Conservation (phyloP, 192 early-diverging fungal species). For the Backusella australiensis region DNA sequence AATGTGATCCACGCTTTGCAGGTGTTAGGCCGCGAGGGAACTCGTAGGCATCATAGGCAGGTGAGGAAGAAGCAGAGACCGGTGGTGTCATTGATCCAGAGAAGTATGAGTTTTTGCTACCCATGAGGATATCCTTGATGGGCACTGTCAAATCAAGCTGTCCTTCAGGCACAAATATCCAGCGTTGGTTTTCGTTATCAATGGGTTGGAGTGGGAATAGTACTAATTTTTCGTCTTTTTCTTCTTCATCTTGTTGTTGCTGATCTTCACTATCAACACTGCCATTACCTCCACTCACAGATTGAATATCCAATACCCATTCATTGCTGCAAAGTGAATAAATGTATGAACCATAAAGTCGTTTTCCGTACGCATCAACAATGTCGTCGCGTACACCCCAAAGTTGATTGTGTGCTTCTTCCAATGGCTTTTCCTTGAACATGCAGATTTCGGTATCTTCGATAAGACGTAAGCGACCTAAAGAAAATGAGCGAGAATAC, state of each 20-base stretch:
- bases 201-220: conserved; percentile 27
- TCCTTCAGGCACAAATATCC: conserved; percentile 27
- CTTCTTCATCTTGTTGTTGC: not conserved
- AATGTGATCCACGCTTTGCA: conserved; percentile 29
- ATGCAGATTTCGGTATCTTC: conserved; percentile 41
- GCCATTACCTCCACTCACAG: not conserved
- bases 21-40: conserved; percentile 15
- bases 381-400: conserved; percentile 24
- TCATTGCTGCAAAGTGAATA: conserved; percentile 26
- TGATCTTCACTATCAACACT: not conserved
- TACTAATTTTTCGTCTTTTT: conserved; percentile 13
- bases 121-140: not conserved
- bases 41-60: not conserved
- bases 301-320: conserved; percentile 34
- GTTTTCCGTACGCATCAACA: conserved; percentile 9
- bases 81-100: conserved; percentile 4
- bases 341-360: conserved; percentile 17
- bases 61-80: not conserved
- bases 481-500: not conserved
- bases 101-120: not conserved
- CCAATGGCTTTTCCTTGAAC: conserved; percentile 19
- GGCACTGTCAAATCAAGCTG: conserved; percentile 4
- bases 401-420: conserved; percentile 28
- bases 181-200: conserved; percentile 33
- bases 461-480: conserved; percentile 37